A percentile compares a stretch with the other conserved stretches of the same genome.
Conservation (phyloP, 768 basidiomycete species). For the Boletus sp. region DNA sequence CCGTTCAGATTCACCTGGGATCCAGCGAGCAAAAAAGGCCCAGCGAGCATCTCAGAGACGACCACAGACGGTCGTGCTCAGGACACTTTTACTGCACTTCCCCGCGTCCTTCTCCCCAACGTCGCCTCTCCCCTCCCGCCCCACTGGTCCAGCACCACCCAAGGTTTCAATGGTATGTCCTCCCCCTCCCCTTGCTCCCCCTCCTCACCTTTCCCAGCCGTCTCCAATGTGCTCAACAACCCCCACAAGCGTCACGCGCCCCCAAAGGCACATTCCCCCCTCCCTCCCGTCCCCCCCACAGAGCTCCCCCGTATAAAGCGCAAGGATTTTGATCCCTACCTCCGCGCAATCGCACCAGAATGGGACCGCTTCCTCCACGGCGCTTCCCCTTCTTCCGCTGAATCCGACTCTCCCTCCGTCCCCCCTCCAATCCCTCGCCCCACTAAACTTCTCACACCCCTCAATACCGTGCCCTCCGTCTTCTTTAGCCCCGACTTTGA, state of each 20-base stretch:
- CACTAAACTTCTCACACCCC: constrained; percentile 55
- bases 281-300: constrained; percentile 69
- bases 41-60: constrained; percentile 72
- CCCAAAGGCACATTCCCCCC: constrained; percentile 79
- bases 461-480: constrained; percentile 72
- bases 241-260: constrained; percentile 83
- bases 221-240: constrained; percentile 90
- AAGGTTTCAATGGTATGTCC: constrained; percentile 83
- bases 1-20: constrained; percentile 81
- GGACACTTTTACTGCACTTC: constrained; percentile 49
- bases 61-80: constrained; percentile 60
- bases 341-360: constrained; percentile 65
- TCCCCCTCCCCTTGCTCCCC: neutral
- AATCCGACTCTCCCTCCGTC: constrained; percentile 19
- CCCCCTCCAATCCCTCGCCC: constrained; percentile 33
- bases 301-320: constrained; percentile 77
- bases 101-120: constrained; percentile 44
- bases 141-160: constrained; percentile 78
- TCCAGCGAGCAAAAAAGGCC: constrained; percentile 53
- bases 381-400: constrained; percentile 31
- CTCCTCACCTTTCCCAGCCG: constrained; percentile 51
- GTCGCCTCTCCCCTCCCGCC: constrained; percentile 51
- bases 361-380: constrained; percentile 70
- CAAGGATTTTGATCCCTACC: constrained; percentile 83
- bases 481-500: constrained; percentile 82